Conservation (phyloP, 495 filamentous ascomycete genomes). For the Hypoxylon lenormandii region DNA sequence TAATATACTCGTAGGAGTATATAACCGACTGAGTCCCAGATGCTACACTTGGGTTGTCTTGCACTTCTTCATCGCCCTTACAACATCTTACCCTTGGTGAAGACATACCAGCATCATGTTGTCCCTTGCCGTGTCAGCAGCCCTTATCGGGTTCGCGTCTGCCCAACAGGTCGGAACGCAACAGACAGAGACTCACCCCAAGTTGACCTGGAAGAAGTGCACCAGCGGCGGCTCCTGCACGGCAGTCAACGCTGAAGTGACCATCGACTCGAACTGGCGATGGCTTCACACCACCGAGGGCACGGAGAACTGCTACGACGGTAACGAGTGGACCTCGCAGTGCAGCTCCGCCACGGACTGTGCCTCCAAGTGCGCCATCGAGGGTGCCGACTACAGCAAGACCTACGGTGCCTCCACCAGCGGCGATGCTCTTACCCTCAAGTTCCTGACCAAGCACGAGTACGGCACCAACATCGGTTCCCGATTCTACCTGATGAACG, state of each 20-base stretch:
- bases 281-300: slow-evolving; percentile 58
- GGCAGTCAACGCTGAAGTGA: slow-evolving; percentile 54
- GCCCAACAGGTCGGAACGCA: slow-evolving; percentile 70
- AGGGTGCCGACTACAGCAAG: slow-evolving; percentile 61
- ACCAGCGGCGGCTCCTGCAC: slow-evolving; percentile 64
- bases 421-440: slow-evolving; percentile 62
- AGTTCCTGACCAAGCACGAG: slow-evolving; percentile 68
- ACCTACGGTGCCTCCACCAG: slow-evolving; percentile 65
- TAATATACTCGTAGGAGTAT: slow-evolving; percentile 29
- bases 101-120: slow-evolving; percentile 49
- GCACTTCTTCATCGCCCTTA: slow-evolving; percentile 34
- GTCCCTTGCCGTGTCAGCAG: slow-evolving; percentile 51
- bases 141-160: slow-evolving; percentile 58
- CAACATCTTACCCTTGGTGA: slow-evolving; percentile 26
- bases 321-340: slow-evolving; percentile 61
- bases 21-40: slow-evolving; percentile 37
- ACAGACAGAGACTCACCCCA: slow-evolving; percentile 68
- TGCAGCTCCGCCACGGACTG: slow-evolving; percentile 56
- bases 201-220: slow-evolving; percentile 69
- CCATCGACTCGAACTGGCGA: slow-evolving; percentile 67
- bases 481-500: slow-evolving; percentile 69
- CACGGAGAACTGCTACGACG: slow-evolving; percentile 64
- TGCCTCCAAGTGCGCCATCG: slow-evolving; percentile 61
- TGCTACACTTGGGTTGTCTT: slow-evolving; percentile 25
- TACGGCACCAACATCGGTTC: slow-evolving; percentile 65